phyloP scores from a whole-genome alignment of 1,284 basidiomycete genomes.

The Stygiomarasmius scandens region DNA sequence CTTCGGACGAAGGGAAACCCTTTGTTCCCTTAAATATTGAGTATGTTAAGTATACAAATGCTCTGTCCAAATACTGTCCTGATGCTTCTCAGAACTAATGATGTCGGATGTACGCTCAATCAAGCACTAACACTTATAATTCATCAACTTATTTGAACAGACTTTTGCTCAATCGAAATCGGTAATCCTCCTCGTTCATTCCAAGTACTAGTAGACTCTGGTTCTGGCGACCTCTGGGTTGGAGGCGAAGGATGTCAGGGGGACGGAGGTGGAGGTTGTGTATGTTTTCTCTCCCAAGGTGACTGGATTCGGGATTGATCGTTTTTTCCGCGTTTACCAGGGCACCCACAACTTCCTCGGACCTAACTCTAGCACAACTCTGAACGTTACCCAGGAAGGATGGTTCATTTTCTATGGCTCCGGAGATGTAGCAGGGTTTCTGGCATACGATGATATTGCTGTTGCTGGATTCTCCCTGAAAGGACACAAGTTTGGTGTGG shows the following conservation, averaged over 20 bases:
- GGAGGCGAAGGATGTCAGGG: conserved; percentile 45
- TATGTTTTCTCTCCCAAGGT: conserved; percentile 15
- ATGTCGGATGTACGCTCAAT: conserved; percentile 23
- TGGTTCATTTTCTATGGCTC: conserved; percentile 77
- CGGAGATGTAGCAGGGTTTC: conserved; percentile 64
- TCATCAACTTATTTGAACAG: neutral
- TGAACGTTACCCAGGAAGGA: conserved; percentile 47
- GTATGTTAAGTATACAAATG: conserved; percentile 27
- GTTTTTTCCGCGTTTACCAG: conserved; percentile 16
- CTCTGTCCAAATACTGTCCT: neutral
- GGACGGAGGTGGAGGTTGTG: conserved; percentile 36
- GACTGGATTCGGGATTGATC: neutral
- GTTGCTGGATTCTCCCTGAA: conserved; percentile 64
- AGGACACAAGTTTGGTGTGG: conserved; percentile 69
- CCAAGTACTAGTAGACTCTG: conserved; percentile 69
- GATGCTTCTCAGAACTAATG: conserved; percentile 28
- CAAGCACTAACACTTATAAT: neutral
- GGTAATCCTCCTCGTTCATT: conserved; percentile 63
- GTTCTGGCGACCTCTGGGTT: conserved; percentile 74
- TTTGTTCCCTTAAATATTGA: conserved; percentile 62
- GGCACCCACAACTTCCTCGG: conserved; percentile 68
- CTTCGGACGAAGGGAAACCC: conserved; percentile 30
- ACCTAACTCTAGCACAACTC: conserved; percentile 57
- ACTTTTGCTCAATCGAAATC: conserved; percentile 61
- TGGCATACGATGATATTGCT: conserved; percentile 63